Base-by-base conservation (phyloP, 2,329 filamentous ascomycete species). In the Phialophora chinensis region DNA sequence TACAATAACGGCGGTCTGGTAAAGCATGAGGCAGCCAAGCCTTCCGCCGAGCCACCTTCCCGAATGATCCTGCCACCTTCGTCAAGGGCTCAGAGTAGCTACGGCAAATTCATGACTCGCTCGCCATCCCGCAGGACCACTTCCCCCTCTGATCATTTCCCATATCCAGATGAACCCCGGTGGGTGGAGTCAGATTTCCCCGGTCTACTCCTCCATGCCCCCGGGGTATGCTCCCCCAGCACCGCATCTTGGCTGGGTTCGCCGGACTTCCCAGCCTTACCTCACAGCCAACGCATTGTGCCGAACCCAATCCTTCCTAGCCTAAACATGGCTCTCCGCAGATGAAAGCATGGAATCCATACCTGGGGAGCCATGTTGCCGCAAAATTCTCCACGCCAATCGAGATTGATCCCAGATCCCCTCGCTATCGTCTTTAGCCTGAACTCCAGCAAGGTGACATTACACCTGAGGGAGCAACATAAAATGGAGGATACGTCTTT, bases 391-490 rank as follows among this genome's bases (percentile, higher is more conserved):
- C 29, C 53, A 20, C 29, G 12, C 53, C 53, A 55, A 35, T 31
- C 25, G 29, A 55, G 25, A 53, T 27, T 53, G 23, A 27, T n/a
- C 35, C 53, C 27, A 55, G 29, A 20, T 55, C 5, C 8, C 53
- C 25, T 20, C 27, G 53, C 53, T 4, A 10, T 33, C 3, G 20
- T 27, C 49, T 53, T 53, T 53, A 53, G 49, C 23, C 49, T 53
- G 49, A 53, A 25, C 23, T 53, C 23, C 3, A 53, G 20, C 29
- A 55, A 55, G 53, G 53, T 55, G 53, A 55, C 53, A 55, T 31
- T 55, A 25, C 25, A 55, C 53, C 53, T 55, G 23, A 35, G 25
- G 53, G 29, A 55, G 25, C 14, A 31, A 17, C 53, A 31, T 55
- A 55, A n/a, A 55, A 55, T 3, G 53, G 53, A 55, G 17, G 53